phyloP scores from a whole-genome alignment of 306 rosid species.

The Gynostemma pentaphyllum region DNA sequence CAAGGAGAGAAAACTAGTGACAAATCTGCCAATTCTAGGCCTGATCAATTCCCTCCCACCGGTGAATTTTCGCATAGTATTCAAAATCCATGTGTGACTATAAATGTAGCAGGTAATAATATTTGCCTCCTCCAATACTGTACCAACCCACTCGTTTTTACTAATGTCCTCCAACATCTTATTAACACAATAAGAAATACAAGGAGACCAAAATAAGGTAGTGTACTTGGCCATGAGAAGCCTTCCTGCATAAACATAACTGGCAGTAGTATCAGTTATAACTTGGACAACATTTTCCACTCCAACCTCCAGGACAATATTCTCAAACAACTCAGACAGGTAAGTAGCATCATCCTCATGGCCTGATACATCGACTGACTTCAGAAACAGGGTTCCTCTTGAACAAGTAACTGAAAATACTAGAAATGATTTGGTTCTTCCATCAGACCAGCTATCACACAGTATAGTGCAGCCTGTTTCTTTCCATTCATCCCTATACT shows the following conservation, averaged over 20 bases:
- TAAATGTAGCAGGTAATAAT: constrained; percentile 35
- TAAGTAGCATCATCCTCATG: constrained; percentile 35
- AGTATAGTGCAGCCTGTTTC: constrained; percentile 59
- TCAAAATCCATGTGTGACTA: constrained; percentile 40
- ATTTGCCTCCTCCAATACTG: constrained; percentile 53
- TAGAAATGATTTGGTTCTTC: constrained; percentile 29
- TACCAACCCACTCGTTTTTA: constrained; percentile 48
- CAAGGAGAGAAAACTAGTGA: constrained; percentile 47
- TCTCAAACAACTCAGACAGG: constrained; percentile 48
- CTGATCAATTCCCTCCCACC: constrained; percentile 49
- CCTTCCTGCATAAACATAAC: constrained; percentile 45
- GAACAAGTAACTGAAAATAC: constrained; percentile 44
- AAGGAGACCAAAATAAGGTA: constrained; percentile 73
- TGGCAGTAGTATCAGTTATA: constrained; percentile 42
- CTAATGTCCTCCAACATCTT: constrained; percentile 59
- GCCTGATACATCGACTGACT: constrained; percentile 48
- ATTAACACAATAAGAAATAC: constrained; percentile 47
- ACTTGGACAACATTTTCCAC: constrained; percentile 65
- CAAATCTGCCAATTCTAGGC: constrained; percentile 40
- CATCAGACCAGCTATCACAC: constrained; percentile 51
- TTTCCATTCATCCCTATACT: constrained; percentile 54
- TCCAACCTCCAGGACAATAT: constrained; percentile 51
- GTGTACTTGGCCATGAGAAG: constrained; percentile 50
- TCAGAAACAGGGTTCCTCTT: constrained; percentile 44
- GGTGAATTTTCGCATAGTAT: constrained; percentile 45